A percentile compares a stretch with the other conserved stretches of the same genome.
These are phyloP conservation scores for Gaeumannomyces sp. DNA, from an alignment of 2,329 filamentous ascomycete genomes.

Conservation along the genomic window DNA sequence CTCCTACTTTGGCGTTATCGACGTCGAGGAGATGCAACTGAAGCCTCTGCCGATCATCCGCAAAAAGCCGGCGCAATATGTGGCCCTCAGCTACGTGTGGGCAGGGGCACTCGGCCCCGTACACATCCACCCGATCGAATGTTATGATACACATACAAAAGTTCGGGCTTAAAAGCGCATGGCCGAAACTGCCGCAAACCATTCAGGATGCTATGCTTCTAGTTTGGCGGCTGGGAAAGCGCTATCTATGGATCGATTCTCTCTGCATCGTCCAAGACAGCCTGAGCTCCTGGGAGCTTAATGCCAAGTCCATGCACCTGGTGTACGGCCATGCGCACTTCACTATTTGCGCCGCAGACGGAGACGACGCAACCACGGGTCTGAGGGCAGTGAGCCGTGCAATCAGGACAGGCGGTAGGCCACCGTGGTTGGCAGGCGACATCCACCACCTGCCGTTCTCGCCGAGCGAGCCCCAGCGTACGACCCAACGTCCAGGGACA, in stretches of 20 bases:
- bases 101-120: not conserved
- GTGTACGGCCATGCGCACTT: constrained; percentile 27
- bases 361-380: constrained; percentile 12
- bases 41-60: constrained; percentile 5
- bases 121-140: constrained; percentile 6
- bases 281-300: constrained; percentile 21
- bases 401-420: not conserved
- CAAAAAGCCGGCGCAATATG: constrained; percentile 7
- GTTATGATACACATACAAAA: constrained; percentile 4
- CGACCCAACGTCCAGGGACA: too few relatives aligned
- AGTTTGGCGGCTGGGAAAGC: constrained; percentile 10
- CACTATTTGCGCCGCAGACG: constrained; percentile 29
- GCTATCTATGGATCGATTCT: constrained; percentile 21
- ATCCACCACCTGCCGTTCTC: too few relatives aligned
- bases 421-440: too few relatives aligned
- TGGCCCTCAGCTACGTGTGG: constrained; percentile 18
- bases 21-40: constrained; percentile 10
- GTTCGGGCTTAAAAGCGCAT: constrained; percentile 7
- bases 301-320: constrained; percentile 24
- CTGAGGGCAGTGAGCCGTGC: not conserved
- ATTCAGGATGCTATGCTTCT: constrained; percentile 14
- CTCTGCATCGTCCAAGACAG: constrained; percentile 21
- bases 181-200: constrained; percentile 11
- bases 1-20: constrained; percentile 11
- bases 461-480: too few relatives aligned